phyloP scores from a whole-genome alignment of 2,329 filamentous ascomycete species.

The Pseudocercospora fuligena region DNA sequence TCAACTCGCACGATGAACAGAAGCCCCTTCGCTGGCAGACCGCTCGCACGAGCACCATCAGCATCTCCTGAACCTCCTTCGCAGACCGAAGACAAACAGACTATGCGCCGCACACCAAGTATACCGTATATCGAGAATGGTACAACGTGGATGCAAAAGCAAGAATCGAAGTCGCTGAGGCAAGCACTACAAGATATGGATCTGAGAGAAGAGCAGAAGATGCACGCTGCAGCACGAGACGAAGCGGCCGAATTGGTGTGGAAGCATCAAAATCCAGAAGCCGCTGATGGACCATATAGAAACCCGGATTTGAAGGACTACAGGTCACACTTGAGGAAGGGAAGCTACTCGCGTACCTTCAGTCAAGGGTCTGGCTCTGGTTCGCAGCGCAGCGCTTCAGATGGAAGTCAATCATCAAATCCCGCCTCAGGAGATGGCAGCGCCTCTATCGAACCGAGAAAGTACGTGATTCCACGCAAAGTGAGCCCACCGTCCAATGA shows the following conservation, averaged over 20 bases:
- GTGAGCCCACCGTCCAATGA: conserved; percentile 28
- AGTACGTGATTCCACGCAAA: conserved; percentile 25
- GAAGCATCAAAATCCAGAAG: conserved; percentile 72
- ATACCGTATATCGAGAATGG: conserved; percentile 75
- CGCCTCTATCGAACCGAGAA: conserved; percentile 9
- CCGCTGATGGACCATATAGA: conserved; percentile 53
- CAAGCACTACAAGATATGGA: conserved; percentile 77
- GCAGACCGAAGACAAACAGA: conserved; percentile 52
- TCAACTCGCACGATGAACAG: conserved; percentile 18
- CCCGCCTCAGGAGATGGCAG: conserved; percentile 11
- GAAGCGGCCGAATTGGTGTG: conserved; percentile 81
- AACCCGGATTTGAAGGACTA: conserved; percentile 56
- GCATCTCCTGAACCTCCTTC: conserved; percentile 39
- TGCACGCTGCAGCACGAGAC: conserved; percentile 73
- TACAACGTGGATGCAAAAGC: conserved; percentile 79
- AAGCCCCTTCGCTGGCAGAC: conserved; percentile 40
- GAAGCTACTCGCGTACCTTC: conserved; percentile 68
- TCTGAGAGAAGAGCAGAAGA: conserved; percentile 64
- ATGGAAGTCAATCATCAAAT: conserved; percentile 24
- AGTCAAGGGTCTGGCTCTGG: conserved; percentile 38
- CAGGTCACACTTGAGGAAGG: conserved; percentile 69
- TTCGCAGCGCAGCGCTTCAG: conserved; percentile 26
- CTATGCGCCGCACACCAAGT: conserved; percentile 57
- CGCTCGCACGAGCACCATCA: conserved; percentile 36
- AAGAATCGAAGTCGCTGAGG: conserved; percentile 72